Percentiles rank a stretch among this genome's conserved stretches.
Evolutionary conservation across 768 basidiomycete species (phyloP).

Genomic region (Suillus lakei): DNA sequence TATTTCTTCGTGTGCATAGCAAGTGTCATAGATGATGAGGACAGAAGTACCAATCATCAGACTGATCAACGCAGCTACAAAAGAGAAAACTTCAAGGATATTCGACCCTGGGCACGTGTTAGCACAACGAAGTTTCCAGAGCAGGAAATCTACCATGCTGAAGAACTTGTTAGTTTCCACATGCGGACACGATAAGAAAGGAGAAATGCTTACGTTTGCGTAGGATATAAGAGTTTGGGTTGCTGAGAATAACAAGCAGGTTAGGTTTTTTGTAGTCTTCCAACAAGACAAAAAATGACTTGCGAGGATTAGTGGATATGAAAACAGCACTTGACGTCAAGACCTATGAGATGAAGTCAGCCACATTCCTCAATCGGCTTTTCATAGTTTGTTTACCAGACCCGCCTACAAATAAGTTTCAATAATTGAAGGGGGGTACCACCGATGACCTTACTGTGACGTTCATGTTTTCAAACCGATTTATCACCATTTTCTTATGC

Average conservation of each 20-base stretch:
- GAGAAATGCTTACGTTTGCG: neutral
- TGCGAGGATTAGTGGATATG: neutral
- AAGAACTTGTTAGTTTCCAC: neutral
- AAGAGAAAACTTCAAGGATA: neutral
- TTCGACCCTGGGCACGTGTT: neutral
- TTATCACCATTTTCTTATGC: neutral
- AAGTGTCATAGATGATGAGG: neutral
- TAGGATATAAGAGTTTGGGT: neutral
- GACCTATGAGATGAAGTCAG: neutral
- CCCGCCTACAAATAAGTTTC: neutral
- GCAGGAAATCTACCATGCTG: neutral
- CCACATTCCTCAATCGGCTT: neutral
- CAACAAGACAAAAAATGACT: neutral
- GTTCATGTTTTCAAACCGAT: neutral
- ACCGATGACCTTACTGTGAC: neutral
- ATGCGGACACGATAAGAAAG: neutral
- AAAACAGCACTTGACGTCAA: slow-evolving; percentile 3
- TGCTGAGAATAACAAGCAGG: neutral
- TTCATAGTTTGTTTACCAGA: neutral
- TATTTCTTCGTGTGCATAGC: neutral
- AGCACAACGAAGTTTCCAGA: neutral
- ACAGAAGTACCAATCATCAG: neutral
- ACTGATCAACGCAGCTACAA: neutral
- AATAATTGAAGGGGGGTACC: neutral
- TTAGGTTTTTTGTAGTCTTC: neutral